Base-by-base conservation (phyloP, 1,284 basidiomycete species). In the Cutaneotrichosporon sp. region DNA sequence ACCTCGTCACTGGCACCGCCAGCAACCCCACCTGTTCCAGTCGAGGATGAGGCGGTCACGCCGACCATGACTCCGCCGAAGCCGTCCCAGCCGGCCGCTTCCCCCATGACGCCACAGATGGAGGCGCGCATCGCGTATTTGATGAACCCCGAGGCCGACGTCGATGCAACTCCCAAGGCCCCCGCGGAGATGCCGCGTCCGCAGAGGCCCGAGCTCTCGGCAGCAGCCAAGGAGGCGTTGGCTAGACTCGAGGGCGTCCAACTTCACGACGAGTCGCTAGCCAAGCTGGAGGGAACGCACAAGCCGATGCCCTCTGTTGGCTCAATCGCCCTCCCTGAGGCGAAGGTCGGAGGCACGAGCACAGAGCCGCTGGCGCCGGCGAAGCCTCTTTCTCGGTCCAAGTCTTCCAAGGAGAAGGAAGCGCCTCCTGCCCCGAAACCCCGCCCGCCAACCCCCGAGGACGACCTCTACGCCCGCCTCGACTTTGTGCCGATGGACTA, bases 401-500 rank as follows among this genome's bases (percentile, higher is more conserved):
- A 31, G 29, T 18, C 29, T 10, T 46, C n/a, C n/a, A n/a, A n/a
- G n/a, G n/a, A n/a, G 18, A 52, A 52, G 31, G 33, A 52, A 34
- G 4, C 45, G 5, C 25, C 36, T 25, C 34, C 53, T 22, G 20
- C 36, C n/a, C 36, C 49, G 29, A 33, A 53, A 33, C 38, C 27
- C 18, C 27, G 54, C 25, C 16, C n/a, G 7, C 55, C 54, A 6
- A 42, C 56, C 36, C 46, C 47, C 1, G 55, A 57, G 24, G 55
- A 57, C 42, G 55, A 57, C 46, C 55, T 57, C 9, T 57, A 57
- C 24, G 55, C 55, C 34, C 33, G 55, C 8, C 55, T 57, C 20
- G 55, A 57, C 33, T 57, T 57, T 29, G 33, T 57, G 22, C 55
- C 55, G 5, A 36, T 29, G 33, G 55, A 49, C 22, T 57, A 57